phyloP scores from a whole-genome alignment of 73 alveolate genomes.

The Stentor roeselii region DNA sequence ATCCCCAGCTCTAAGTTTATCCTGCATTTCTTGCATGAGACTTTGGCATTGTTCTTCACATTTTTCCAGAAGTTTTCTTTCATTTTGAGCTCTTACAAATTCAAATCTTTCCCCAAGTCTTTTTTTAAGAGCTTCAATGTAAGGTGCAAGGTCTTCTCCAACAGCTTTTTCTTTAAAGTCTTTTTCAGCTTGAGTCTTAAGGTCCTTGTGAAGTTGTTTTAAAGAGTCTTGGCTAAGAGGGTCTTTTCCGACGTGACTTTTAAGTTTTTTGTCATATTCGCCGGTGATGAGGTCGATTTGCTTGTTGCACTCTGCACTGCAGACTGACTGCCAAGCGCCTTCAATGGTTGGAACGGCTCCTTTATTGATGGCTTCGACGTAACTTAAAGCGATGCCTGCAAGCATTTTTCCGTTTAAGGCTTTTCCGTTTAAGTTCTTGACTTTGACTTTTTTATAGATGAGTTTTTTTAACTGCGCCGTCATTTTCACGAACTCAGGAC shows the following conservation, averaged over 20 bases:
- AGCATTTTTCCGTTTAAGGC: slow-evolving; percentile 87
- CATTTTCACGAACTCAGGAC: slow-evolving; percentile 86
- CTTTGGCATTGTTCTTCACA: neutral
- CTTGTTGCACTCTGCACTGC: slow-evolving; percentile 85
- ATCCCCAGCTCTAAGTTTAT: slow-evolving; percentile 18
- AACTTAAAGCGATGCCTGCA: slow-evolving; percentile 82
- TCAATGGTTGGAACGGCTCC: slow-evolving; percentile 96
- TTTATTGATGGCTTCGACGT: slow-evolving; percentile 85
- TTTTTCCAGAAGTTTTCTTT: slow-evolving; percentile 3
- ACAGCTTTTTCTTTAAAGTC: slow-evolving; percentile 20
- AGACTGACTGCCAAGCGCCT: slow-evolving; percentile 95
- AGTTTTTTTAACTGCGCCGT: slow-evolving; percentile 69
- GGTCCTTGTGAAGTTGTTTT: neutral
- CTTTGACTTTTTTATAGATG: slow-evolving; percentile 83
- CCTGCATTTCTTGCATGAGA: slow-evolving; percentile 16
- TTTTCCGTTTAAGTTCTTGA: slow-evolving; percentile 86
- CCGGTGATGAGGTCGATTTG: neutral
- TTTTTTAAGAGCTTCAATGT: neutral
- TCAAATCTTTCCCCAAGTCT: neutral
- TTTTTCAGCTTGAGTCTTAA: slow-evolving; percentile 27
- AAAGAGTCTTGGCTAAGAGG: neutral
- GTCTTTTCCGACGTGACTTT: neutral
- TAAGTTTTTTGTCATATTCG: neutral
- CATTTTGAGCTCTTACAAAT: neutral
- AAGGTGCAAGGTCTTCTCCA: slow-evolving; percentile 10